A percentile compares a stretch with the other conserved stretches of the same genome.
These are phyloP conservation scores for Phytophthora pinifolia DNA, from an alignment of 352 stramenopile species.

Conservation along the genomic window DNA sequence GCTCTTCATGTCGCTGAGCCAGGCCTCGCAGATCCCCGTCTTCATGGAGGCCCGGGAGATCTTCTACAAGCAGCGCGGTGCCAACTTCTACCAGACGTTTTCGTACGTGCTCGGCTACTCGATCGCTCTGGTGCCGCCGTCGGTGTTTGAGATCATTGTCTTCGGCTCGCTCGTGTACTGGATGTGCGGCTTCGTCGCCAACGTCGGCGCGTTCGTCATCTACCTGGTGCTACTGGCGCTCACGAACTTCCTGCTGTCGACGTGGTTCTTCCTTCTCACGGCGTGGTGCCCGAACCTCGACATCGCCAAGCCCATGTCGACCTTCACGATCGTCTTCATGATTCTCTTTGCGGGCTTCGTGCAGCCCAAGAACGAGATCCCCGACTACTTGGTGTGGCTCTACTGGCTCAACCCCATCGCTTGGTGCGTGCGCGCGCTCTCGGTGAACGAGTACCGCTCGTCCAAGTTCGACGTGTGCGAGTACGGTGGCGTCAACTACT, in stretches of 20 bases:
- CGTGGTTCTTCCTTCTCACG: slow-evolving; percentile 8
- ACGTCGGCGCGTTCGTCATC: slow-evolving; percentile 11
- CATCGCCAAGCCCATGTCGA: slow-evolving; percentile 7
- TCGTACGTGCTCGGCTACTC: slow-evolving; percentile 8
- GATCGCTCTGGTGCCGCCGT: slow-evolving; percentile 8
- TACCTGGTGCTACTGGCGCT: slow-evolving; percentile 5
- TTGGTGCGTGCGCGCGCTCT: slow-evolving; percentile 42
- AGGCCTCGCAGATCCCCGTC: slow-evolving; percentile 7
- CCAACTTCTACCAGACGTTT: slow-evolving; percentile 10
- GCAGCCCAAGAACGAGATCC: slow-evolving; percentile 9
- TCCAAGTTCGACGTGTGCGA: slow-evolving; percentile 29
- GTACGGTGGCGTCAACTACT: slow-evolving; percentile 39
- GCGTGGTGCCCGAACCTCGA: slow-evolving; percentile 9
- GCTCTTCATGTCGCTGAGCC: slow-evolving; percentile 12
- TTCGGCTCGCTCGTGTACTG: slow-evolving; percentile 86
- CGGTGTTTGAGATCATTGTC: slow-evolving; percentile 27
- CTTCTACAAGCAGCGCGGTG: slow-evolving; percentile 10
- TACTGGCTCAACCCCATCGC: slow-evolving; percentile 37
- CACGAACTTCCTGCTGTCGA: slow-evolving; percentile 5
- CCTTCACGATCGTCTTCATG: slow-evolving; percentile 11
- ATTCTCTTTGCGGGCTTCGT: slow-evolving; percentile 8
- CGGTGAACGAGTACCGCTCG: slow-evolving; percentile 45
- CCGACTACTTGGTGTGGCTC: slow-evolving; percentile 12
- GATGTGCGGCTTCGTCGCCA: slow-evolving; percentile 63
- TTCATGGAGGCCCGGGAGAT: slow-evolving; percentile 11